Evolutionary conservation across 116 monocot species (phyloP).

Genomic region (Dioscorea cayenensis): DNA sequence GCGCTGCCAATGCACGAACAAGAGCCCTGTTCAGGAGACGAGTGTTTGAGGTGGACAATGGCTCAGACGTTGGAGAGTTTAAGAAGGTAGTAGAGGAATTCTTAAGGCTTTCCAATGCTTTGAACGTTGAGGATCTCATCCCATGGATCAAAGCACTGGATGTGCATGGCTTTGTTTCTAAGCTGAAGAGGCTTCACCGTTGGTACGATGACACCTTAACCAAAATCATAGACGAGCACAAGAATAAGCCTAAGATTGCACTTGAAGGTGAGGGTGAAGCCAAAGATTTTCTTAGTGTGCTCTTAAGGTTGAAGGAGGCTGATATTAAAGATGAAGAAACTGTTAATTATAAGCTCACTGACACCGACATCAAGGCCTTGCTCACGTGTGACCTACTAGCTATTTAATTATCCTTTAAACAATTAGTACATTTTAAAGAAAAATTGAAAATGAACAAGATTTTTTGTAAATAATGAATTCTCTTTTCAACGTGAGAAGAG

Average conservation of each 20-base stretch:
- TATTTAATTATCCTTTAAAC: too few relatives aligned
- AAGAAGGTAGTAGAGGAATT: conserved; percentile 31
- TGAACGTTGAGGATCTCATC: conserved; percentile 30
- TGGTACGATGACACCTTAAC: conserved; percentile 14
- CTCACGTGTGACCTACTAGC: conserved; percentile 24
- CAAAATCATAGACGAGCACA: not conserved
- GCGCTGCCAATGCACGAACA: conserved; percentile 33
- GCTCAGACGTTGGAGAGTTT: conserved; percentile 18
- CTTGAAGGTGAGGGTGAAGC: not conserved
- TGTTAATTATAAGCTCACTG: not conserved
- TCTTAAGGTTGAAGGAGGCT: not conserved
- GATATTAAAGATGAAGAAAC: not conserved
- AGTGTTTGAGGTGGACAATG: too few relatives aligned
- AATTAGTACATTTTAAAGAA: too few relatives aligned
- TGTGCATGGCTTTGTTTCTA: conserved; percentile 15
- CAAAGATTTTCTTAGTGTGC: too few relatives aligned
- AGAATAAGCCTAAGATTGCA: not conserved
- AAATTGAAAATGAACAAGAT: too few relatives aligned
- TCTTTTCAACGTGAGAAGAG: too few relatives aligned
- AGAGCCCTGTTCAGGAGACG: conserved; percentile 5
- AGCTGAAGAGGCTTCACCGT: conserved; percentile 25
- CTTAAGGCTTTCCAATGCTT: conserved; percentile 13
- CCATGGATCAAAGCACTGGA: conserved; percentile 20
- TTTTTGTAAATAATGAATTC: too few relatives aligned
- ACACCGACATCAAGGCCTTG: conserved; percentile 46